Evolutionary conservation across 2,329 filamentous ascomycete genomes (phyloP).

Genomic region (Cercospora nicotianae): DNA sequence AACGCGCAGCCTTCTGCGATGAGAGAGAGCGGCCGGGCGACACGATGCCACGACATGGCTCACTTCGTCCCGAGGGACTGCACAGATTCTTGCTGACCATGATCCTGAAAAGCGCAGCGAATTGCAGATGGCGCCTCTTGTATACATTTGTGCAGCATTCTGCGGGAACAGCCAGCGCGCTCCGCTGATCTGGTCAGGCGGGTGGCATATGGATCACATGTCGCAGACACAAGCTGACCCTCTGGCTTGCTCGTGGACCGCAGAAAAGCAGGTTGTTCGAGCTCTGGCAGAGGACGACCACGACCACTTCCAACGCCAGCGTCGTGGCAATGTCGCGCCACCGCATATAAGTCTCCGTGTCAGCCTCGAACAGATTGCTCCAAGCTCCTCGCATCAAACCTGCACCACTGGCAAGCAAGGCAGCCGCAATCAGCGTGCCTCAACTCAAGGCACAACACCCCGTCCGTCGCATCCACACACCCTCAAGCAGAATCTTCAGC

Average conservation of each 20-base stretch:
- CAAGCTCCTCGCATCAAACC: slow-evolving; percentile 12
- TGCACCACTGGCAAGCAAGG: slow-evolving; percentile 11
- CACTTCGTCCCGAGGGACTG: not conserved
- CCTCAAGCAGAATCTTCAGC: not conserved
- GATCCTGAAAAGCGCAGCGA: not conserved
- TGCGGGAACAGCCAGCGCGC: not conserved
- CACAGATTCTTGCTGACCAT: not conserved
- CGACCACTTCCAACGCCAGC: not conserved
- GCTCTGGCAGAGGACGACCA: not conserved
- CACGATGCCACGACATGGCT: not conserved
- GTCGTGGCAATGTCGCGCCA: not conserved
- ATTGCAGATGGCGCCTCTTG: not conserved
- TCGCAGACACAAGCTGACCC: slow-evolving; percentile 6
- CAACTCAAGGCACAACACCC: slow-evolving; percentile 1
- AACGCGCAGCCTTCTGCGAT: not conserved
- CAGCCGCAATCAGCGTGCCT: slow-evolving; percentile 5
- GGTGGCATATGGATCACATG: slow-evolving; percentile 9
- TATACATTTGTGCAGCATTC: slow-evolving; percentile 1
- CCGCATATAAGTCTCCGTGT: slow-evolving; percentile 2
- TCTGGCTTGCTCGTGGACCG: slow-evolving; percentile 11
- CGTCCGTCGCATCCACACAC: not conserved
- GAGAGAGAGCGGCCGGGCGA: not conserved
- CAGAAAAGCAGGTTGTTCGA: slow-evolving; percentile 4
- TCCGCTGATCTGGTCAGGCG: slow-evolving; percentile 12
- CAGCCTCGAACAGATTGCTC: slow-evolving; percentile 5